Evolutionary conservation across 1,139 yeast genomes (phyloP).

Genomic region (Sporopachydermia cereana): DNA sequence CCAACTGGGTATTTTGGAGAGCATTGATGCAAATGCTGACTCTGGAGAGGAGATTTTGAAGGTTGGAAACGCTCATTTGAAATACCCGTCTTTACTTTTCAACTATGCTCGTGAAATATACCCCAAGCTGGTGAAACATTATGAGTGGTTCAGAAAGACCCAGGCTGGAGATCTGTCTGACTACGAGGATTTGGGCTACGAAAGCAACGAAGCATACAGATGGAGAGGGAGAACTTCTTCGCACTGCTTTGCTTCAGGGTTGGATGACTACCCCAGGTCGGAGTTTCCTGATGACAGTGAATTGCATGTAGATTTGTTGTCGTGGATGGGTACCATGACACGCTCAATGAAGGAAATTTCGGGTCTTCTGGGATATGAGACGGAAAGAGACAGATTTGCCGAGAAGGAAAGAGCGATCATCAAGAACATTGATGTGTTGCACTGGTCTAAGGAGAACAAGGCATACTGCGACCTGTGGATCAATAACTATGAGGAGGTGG

Average conservation of each 20-base stretch:
- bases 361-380: conserved; percentile 40
- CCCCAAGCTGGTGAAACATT: conserved; percentile 68
- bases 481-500: conserved; percentile 54
- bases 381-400: conserved; percentile 44
- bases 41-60: conserved; percentile 3
- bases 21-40: conserved; percentile 12
- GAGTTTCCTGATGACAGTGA: conserved; percentile 77
- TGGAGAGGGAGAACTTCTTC: conserved; percentile 89
- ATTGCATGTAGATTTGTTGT: conserved; percentile 73
- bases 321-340: conserved; percentile 94
- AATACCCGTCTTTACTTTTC: conserved; percentile 49
- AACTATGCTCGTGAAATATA: conserved; percentile 56
- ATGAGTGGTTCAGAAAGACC: conserved; percentile 73
- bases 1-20: conserved; percentile 1
- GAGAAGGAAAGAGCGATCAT: conserved; percentile 44
- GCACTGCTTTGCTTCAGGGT: conserved; percentile 86
- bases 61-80: conserved; percentile 42
- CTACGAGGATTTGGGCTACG: conserved; percentile 48
- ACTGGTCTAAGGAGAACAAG: conserved; percentile 61
- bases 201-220: conserved; percentile 57
- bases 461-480: conserved; percentile 82
- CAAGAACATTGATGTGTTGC: conserved; percentile 55
- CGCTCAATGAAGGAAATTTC: conserved; percentile 72
- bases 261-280: conserved; percentile 93
- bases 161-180: conserved; percentile 71